phyloP scores from a whole-genome alignment of 768 basidiomycete genomes.

The Tricholoma matsutake region DNA sequence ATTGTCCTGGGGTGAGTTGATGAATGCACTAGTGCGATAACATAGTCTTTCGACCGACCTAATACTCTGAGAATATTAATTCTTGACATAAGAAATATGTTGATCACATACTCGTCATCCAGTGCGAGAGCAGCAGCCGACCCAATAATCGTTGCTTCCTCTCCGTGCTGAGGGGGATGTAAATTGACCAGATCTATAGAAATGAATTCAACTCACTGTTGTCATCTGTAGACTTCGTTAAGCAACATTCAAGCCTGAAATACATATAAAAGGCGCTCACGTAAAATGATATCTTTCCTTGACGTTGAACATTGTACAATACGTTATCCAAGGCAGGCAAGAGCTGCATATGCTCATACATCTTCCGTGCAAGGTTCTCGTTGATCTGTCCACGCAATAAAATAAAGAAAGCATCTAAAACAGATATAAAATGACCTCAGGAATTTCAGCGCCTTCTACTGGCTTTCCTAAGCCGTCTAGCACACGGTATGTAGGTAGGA shows the following conservation, averaged over 20 bases:
- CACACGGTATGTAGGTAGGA: constrained; percentile 85
- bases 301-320: constrained; percentile 88
- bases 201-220: constrained; percentile 36
- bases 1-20: constrained; percentile 59
- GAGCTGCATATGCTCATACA: constrained; percentile 80
- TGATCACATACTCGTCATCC: constrained; percentile 73
- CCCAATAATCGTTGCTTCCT: constrained; percentile 88
- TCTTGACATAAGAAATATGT: not conserved
- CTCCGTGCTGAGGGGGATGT: constrained; percentile 58
- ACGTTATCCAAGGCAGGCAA: constrained; percentile 84
- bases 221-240: constrained; percentile 59
- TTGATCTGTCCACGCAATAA: constrained; percentile 48
- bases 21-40: constrained; percentile 1
- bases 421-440: constrained; percentile 51
- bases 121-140: constrained; percentile 80
- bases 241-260: constrained; percentile 1
- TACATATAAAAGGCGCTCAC: constrained; percentile 39
- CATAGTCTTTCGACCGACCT: constrained; percentile 39
- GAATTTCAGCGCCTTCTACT: constrained; percentile 69
- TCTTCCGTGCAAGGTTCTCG: constrained; percentile 57
- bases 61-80: constrained; percentile 51
- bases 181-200: constrained; percentile 7
- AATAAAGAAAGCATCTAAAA: not conserved
- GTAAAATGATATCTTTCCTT: constrained; percentile 91
- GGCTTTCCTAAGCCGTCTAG: constrained; percentile 77